Percentiles rank a stretch among this genome's conserved stretches.
These are phyloP conservation scores for Alternaria ethzedia DNA, from an alignment of 2,329 filamentous ascomycete genomes.

Conservation along the genomic window DNA sequence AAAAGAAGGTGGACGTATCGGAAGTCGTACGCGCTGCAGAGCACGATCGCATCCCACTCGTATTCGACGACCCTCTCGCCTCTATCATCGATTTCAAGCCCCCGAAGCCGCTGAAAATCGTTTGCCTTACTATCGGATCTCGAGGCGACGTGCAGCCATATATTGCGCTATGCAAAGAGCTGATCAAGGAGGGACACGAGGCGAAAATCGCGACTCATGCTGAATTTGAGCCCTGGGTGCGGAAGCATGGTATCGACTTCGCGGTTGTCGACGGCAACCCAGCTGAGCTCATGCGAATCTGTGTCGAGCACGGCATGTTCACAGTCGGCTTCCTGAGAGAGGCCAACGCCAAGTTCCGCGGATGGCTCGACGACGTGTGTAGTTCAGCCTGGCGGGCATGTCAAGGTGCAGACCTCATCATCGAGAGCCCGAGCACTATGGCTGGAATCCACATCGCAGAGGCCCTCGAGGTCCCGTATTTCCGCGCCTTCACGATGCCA, in stretches of 20 bases:
- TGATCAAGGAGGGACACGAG: constrained; percentile 85
- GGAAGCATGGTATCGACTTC: constrained; percentile 94
- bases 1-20: constrained; percentile 27
- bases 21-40: constrained; percentile 41
- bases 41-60: constrained; percentile 71
- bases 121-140: constrained; percentile 94
- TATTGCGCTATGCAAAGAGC: constrained; percentile 90
- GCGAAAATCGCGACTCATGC: constrained; percentile 88
- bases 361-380: constrained; percentile 92
- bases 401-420: constrained; percentile 84
- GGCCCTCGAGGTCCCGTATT: constrained; percentile 90
- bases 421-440: constrained; percentile 97
- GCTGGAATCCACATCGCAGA: constrained; percentile 97
- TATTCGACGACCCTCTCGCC: constrained; percentile 87
- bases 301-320: constrained; percentile 97
- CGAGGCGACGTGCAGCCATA: constrained; percentile 97
- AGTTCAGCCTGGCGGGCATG: constrained; percentile 83
- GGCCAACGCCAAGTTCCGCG: constrained; percentile 75
- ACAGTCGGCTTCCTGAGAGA: constrained; percentile 89
- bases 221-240: constrained; percentile 89
- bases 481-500: constrained; percentile 97
- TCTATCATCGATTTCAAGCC: constrained; percentile 94
- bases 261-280: constrained; percentile 87
- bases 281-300: constrained; percentile 91
- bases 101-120: constrained; percentile 76